These are phyloP conservation scores for Platanthera guangdongensis DNA, from an alignment of 106 monocot genomes.

Conservation along the genomic window DNA sequence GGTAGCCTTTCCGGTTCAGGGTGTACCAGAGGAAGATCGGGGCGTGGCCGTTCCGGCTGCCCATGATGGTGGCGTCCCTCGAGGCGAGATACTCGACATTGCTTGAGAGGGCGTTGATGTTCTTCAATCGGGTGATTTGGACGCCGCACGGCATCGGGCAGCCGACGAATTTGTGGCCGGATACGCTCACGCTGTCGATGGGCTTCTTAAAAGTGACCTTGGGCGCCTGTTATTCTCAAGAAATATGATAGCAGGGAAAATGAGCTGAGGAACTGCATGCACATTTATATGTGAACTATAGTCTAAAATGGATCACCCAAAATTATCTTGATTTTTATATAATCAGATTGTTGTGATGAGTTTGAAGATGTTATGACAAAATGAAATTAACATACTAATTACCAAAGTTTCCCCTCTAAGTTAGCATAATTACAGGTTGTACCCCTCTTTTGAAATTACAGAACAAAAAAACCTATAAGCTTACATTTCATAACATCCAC, in stretches of 20 bases:
- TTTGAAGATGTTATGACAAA: too few relatives aligned
- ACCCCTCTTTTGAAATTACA: too few relatives aligned
- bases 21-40: slow-evolving; percentile 96
- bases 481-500: too few relatives aligned
- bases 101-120: slow-evolving; percentile 71
- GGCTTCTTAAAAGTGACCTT: slow-evolving; percentile 46
- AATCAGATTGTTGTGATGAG: too few relatives aligned
- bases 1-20: slow-evolving; percentile 75
- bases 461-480: too few relatives aligned
- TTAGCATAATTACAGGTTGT: too few relatives aligned
- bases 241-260: neutral
- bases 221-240: slow-evolving; percentile 23
- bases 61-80: slow-evolving; percentile 95
- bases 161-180: slow-evolving; percentile 79
- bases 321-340: too few relatives aligned
- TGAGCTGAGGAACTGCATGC: neutral
- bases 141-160: slow-evolving; percentile 53
- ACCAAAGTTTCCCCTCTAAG: too few relatives aligned
- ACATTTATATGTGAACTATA: too few relatives aligned
- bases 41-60: slow-evolving; percentile 82
- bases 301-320: too few relatives aligned
- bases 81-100: slow-evolving; percentile 86
- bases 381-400: too few relatives aligned
- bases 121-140: slow-evolving; percentile 63
- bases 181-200: slow-evolving; percentile 84